Base-by-base conservation (phyloP, 73 alveolate species). In the Stentor coeruleus region DNA sequence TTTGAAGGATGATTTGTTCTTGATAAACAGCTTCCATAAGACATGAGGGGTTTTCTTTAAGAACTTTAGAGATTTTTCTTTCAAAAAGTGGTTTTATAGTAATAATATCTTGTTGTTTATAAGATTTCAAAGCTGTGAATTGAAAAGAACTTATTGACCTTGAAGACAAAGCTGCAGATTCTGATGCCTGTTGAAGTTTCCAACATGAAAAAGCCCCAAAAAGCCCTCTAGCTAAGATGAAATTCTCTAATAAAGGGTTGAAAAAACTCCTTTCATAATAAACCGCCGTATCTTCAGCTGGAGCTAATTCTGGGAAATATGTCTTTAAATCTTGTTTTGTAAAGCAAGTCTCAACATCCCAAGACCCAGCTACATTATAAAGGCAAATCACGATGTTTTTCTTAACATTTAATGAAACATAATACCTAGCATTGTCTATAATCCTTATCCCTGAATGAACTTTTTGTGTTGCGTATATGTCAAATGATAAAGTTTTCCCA, bases 201-300 rank as follows among this genome's bases (percentile, higher is more conserved):
- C 79, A 66, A 66, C 49, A 37, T 20, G 79, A 66, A 66, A 66
- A 20, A 66, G 37, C 14, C 79, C 79, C 79, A 66, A 66, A 40
- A 14, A 20, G n/a, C 33, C 40, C 37, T 31, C 39, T 66, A 2
- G 15, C n/a, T 33, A 66, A 66, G 33, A 11, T 15, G 33, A 66
- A 20, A 11, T 66, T 33, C 33, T 66, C 39, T 2, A 66, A 20
- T 26, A 66, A 33, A 20, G 79, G 79, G 15, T 20, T 11, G 37
- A 66, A 20, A 33, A 66, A 66, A 2, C 33, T 66, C 2, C 33
- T 33, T 66, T 66, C 79, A 20, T 20, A 66, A 20, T 66, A 20
- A 20, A 66, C 33, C 37, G 79, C 39, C 33, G 79, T 33, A 31
- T 26, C 14, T 20, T 20, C n/a, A 26, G n/a, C 79, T 26, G 15